Base-by-base conservation (phyloP, 2,329 filamentous ascomycete genomes). In the Cordyceps cateniannulata region DNA sequence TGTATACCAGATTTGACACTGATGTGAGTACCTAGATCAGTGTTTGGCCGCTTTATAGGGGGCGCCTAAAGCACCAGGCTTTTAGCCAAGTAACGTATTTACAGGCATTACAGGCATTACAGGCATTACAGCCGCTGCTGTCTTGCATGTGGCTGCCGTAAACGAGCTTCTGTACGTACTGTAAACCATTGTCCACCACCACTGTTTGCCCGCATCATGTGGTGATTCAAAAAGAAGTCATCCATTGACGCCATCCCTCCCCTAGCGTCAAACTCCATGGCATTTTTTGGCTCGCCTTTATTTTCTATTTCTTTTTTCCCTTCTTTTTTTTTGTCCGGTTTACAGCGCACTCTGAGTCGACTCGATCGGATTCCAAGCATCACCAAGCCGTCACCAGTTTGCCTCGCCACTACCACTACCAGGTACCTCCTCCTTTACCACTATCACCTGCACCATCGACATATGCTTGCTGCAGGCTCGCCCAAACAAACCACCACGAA, bases 171-270 rank as follows among this genome's bases (percentile, higher is more conserved):
- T 35, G n/a, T 35, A 35, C 32, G 29, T 32, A 32, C 29, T n/a
- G n/a, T n/a, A n/a, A n/a, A n/a, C 29, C 32, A 35, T 35, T 12
- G 14, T 12, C 32, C 32, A n/a, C 35, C 20, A 49, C 22, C 29
- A 5, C 22, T 45, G 38, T 52, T 47, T 49, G 49, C 48, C 57
- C 57, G 47, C 57, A 44, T 59, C 48, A 59, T 59, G 57, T 12
- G 10, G 32, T 59, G 57, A 59, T 59, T 59, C 48, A 59, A 52
- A 24, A 38, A 32, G 32, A 10, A 32, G 25, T 59, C n/a, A 51
- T 20, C 40, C 48, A 53, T n/a, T 40, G 6, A 52, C n/a, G 48
- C 20, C 12, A 35, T 29, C 20, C 18, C 18, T 35, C 35, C 25
- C 32, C 45, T 44, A 50, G 24, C 35, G 55, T 38, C 51, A 24